Percentiles rank a stretch among this genome's conserved stretches.
Conservation (phyloP, 129 eudicot species). For the Chrysanthemum makinoi region DNA sequence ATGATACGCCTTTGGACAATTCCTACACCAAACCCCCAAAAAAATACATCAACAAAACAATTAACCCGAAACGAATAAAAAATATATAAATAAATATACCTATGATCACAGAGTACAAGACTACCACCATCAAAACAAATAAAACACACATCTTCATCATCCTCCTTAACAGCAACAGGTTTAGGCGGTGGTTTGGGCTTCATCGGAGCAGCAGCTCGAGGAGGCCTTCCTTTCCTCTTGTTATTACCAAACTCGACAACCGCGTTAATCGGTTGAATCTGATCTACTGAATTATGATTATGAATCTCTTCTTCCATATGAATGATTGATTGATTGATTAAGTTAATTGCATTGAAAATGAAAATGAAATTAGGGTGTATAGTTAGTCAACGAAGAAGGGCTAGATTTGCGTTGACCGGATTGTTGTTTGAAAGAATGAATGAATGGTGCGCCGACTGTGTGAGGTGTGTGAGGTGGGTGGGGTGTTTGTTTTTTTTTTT, state of each 20-base stretch:
- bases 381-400: neutral
- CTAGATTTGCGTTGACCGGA: conserved; percentile 29
- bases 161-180: conserved; percentile 17
- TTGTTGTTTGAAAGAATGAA: conserved; percentile 24
- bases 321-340: too few relatives aligned
- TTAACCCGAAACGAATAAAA: neutral
- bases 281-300: too few relatives aligned
- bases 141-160: conserved; percentile 84
- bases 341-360: too few relatives aligned
- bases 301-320: too few relatives aligned
- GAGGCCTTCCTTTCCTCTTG: conserved; percentile 79
- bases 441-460: conserved; percentile 26
- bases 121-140: conserved; percentile 96
- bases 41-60: neutral
- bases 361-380: too few relatives aligned
- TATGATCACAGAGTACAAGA: conserved; percentile 88
- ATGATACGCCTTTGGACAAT: conserved; percentile 94
- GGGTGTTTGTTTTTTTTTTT: conserved; percentile 34
- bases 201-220: conserved; percentile 39
- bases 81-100: conserved; percentile 41
- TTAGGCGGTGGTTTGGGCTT: conserved; percentile 26
- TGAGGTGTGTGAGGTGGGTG: conserved; percentile 35
- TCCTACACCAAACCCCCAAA: conserved; percentile 44
- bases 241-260: conserved; percentile 32
- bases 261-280: too few relatives aligned